Conservation (phyloP, 108 stramenopile genomes). For the Thalassiosira profunda region DNA sequence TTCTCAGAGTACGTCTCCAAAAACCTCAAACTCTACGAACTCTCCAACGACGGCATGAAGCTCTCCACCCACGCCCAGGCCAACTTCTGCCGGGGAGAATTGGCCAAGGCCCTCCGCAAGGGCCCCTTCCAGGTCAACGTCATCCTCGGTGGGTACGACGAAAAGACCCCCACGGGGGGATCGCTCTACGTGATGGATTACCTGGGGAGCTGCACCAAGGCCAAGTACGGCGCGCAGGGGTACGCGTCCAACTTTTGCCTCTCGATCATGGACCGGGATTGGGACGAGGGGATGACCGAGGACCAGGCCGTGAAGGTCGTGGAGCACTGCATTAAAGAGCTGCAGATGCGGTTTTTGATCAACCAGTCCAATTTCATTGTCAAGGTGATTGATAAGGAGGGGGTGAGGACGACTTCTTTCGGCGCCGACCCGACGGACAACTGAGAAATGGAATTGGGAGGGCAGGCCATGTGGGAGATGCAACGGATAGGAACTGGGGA, state of each 20-base stretch:
- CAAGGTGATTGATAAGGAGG: slow-evolving; percentile 94
- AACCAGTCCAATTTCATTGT: slow-evolving; percentile 95
- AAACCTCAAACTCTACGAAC: slow-evolving; percentile 95
- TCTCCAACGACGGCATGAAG: slow-evolving; percentile 90
- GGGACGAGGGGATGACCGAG: slow-evolving; percentile 78
- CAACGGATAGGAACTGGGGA: too few species aligned
- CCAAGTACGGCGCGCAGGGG: slow-evolving; percentile 88
- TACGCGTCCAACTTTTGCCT: slow-evolving; percentile 95
- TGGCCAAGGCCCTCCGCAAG: slow-evolving; percentile 93
- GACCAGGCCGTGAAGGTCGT: slow-evolving; percentile 88
- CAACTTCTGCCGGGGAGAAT: slow-evolving; percentile 94
- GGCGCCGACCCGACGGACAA: slow-evolving; percentile 86
- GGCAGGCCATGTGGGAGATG: too few species aligned
- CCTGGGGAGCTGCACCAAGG: slow-evolving; percentile 86
- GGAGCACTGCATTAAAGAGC: slow-evolving; percentile 90
- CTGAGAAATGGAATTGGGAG: too few species aligned
- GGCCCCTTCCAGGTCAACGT: slow-evolving; percentile 98
- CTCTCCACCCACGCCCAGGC: slow-evolving; percentile 94
- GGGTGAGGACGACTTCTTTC: slow-evolving; percentile 76
- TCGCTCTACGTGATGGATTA: slow-evolving; percentile 96
- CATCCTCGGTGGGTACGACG: slow-evolving; percentile 94
- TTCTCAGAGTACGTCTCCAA: slow-evolving; percentile 96
- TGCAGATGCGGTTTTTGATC: slow-evolving; percentile 94
- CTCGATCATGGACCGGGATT: slow-evolving; percentile 96
- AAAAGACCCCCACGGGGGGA: slow-evolving; percentile 48